Percentiles rank a stretch among this genome's conserved stretches.
phyloP scores from a whole-genome alignment of 1,284 basidiomycete genomes.

The Apiotrichum brassicae region DNA sequence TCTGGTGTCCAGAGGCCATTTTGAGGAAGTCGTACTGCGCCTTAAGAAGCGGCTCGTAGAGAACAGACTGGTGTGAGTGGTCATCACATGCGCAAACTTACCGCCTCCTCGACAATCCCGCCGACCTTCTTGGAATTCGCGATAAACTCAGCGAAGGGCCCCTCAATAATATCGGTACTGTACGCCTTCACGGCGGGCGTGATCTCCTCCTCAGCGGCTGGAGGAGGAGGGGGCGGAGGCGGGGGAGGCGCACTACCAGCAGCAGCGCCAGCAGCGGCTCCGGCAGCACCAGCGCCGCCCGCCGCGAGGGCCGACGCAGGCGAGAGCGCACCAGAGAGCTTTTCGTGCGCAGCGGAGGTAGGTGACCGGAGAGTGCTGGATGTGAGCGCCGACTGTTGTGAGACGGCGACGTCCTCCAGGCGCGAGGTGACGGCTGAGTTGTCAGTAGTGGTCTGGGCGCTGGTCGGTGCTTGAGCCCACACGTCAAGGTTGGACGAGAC shows the following conservation, averaged over 20 bases:
- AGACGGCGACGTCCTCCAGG: conserved; percentile 79
- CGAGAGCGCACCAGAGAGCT: conserved; percentile 34
- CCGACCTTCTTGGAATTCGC: conserved; percentile 70
- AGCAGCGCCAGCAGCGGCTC: conserved; percentile 42
- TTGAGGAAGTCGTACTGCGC: conserved; percentile 65
- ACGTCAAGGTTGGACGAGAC: too few relatives aligned
- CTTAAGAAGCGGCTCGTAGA: conserved; percentile 60
- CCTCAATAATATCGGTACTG: conserved; percentile 64
- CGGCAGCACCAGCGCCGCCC: conserved; percentile 38
- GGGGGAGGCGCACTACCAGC: conserved; percentile 43
- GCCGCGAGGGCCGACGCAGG: conserved; percentile 33
- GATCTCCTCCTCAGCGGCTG: conserved; percentile 42
- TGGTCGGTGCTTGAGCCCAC: too few relatives aligned
- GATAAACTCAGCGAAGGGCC: conserved; percentile 65
- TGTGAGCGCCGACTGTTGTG: conserved; percentile 33
- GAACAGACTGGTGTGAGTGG: conserved; percentile 55
- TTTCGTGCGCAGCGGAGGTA: conserved; percentile 41
- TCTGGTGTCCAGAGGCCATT: conserved; percentile 66
- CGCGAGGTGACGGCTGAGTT: conserved; percentile 83
- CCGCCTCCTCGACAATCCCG: conserved; percentile 67
- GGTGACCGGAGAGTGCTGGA: conserved; percentile 26
- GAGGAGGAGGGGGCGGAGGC: conserved; percentile 47
- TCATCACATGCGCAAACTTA: conserved; percentile 47
- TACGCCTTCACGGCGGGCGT: conserved; percentile 66
- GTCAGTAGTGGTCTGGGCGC: too few relatives aligned